Conservation (phyloP, 139 green algal genomes). For the Coccomyxa sp. region DNA sequence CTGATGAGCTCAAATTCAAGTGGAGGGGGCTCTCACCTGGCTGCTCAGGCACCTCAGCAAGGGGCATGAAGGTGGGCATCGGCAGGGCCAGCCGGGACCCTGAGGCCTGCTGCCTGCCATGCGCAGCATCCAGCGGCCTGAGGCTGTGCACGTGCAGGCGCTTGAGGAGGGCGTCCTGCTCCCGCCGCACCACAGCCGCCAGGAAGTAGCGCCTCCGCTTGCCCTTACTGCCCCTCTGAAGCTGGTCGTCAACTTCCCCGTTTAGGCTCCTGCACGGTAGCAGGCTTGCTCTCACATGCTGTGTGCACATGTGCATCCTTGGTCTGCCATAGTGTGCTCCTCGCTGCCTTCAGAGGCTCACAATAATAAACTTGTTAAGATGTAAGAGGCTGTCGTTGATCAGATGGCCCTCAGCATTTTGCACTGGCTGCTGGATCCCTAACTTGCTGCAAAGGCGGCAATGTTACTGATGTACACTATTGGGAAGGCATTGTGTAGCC, state of each 20-base stretch:
- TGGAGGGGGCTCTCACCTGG: not conserved
- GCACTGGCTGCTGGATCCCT: not conserved
- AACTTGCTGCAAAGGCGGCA: not conserved
- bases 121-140: not conserved
- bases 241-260: not conserved
- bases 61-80: conserved; percentile 26
- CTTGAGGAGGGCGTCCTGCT: conserved; percentile 14
- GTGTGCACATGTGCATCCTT: no score
- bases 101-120: not conserved
- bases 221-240: not conserved
- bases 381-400: not conserved
- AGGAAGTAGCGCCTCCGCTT: conserved; percentile 34
- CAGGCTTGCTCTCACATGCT: not conserved
- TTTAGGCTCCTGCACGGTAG: not conserved
- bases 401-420: not conserved
- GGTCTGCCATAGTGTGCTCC: not conserved
- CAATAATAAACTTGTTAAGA: not conserved
- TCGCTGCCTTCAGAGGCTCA: not conserved
- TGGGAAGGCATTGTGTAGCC: not conserved
- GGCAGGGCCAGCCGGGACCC: not conserved
- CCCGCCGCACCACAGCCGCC: conserved; percentile 19
- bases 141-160: conserved; percentile 6
- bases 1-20: not conserved
- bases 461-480: not conserved
- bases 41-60: no score